Evolutionary conservation across 129 eudicot genomes (phyloP), one percentile per base, ranked within the genome.

Genomic region (Silybum marianum): DNA sequence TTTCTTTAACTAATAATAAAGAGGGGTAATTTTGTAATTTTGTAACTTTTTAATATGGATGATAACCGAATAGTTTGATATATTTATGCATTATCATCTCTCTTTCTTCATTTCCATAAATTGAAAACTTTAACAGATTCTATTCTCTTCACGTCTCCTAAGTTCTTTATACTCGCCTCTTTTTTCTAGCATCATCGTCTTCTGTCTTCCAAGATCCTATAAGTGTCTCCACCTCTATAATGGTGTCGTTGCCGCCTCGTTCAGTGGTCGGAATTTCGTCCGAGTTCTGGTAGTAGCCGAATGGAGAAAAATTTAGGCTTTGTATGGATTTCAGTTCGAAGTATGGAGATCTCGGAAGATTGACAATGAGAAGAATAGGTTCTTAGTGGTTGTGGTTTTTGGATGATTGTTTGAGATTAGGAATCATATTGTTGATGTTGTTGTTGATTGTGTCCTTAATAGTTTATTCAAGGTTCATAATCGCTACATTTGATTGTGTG

Each of bases 391-490:
- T 34, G 93, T 90, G 71, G 93, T 88, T 72, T 86, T 88, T 0
- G 97, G 95, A 1, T 93, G 90, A 5, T 83, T 92, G 78, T 84
- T 88, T 69, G 88, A 88, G 78, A 87, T 87, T 84, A 74, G 95
- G 74, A 85, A 92, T 78, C 95, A 92, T 87, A 90, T 92, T 75
- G 87, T 90, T 68, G 97, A 92, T 75, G 93, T 88, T 1, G 97
- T 86, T 79, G 91, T 92, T 77, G 5, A 34, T 2, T 34, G 38
- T 34, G 38, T 34, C 2, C 38, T 34, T 34, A 34, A 34, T 34
- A 34, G 38, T 34, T 34, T 1, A 34, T 34, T 34, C 6, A 34
- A 1, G 38, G 38, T 34, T 34, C 38, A 34, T 34, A 34, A 34
- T 34, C 6, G 38, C 38, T 34, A 5, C 6, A 34, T 34, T 34